Percentiles rank a stretch among this genome's conserved stretches.
These are phyloP conservation scores for Clarireedia homoeocarpa DNA, from an alignment of 2,329 filamentous ascomycete genomes.

Conservation along the genomic window DNA sequence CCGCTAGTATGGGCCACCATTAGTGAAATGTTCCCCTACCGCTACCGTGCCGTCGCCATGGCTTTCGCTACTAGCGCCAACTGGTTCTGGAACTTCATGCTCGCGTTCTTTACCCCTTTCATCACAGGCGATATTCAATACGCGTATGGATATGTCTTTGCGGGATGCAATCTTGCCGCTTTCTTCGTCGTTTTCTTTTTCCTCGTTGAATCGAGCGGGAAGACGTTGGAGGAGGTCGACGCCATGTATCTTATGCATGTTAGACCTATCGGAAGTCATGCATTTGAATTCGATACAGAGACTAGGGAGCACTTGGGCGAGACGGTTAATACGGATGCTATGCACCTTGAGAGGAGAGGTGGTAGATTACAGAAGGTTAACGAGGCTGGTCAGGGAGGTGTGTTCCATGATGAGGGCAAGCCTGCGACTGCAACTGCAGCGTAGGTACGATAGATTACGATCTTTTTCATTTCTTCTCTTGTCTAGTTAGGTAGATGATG, in stretches of 20 bases:
- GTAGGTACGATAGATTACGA: too few species aligned
- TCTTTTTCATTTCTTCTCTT: too few species aligned
- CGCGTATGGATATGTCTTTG: slow-evolving; percentile 66
- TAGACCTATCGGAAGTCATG: slow-evolving; percentile 30
- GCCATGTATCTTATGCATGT: slow-evolving; percentile 22
- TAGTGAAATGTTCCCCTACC: slow-evolving; percentile 58
- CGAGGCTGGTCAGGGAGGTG: not conserved
- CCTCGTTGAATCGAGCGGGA: slow-evolving; percentile 54
- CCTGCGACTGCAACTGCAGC: not conserved
- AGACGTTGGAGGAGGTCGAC: slow-evolving; percentile 22
- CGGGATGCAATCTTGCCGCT: slow-evolving; percentile 58
- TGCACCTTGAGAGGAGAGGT: slow-evolving; percentile 2
- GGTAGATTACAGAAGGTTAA: not conserved
- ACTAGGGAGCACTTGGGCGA: not conserved
- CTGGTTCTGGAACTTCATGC: slow-evolving; percentile 66
- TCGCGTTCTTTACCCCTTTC: slow-evolving; percentile 74
- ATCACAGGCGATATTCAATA: slow-evolving; percentile 66
- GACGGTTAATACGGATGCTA: slow-evolving; percentile 1
- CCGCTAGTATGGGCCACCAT: slow-evolving; percentile 63
- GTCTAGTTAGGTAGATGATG: too few species aligned
- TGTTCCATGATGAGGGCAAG: slow-evolving; percentile 3
- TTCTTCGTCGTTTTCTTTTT: slow-evolving; percentile 68
- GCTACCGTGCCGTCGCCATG: slow-evolving; percentile 54
- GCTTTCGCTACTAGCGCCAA: slow-evolving; percentile 53
- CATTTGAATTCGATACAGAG: not conserved